Conservation (phyloP, 805 yeast genomes). For the Ogataea wickerhamii region DNA sequence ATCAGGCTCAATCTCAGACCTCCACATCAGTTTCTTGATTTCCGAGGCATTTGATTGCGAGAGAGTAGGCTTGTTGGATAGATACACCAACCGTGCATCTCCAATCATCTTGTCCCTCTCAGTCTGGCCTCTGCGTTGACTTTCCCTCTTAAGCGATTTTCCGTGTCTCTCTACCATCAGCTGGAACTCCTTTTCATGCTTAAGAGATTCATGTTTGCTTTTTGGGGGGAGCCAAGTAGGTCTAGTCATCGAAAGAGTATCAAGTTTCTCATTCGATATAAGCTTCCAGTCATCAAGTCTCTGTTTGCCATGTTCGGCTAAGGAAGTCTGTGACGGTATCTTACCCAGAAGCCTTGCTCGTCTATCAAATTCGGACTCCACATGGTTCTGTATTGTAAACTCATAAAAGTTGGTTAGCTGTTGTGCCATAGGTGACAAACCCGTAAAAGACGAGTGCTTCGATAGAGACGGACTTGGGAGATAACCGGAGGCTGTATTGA, state of each 20-base stretch:
- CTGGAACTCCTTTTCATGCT: slow-evolving; percentile 55
- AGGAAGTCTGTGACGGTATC: slow-evolving; percentile 36
- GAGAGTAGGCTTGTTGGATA: slow-evolving; percentile 24
- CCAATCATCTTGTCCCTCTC: slow-evolving; percentile 30
- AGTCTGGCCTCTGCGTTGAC: slow-evolving; percentile 32
- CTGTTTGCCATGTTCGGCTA: slow-evolving; percentile 31
- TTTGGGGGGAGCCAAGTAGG: slow-evolving; percentile 76
- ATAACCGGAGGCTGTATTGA: slow-evolving; percentile 4
- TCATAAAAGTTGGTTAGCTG: slow-evolving; percentile 41
- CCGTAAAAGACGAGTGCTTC: slow-evolving; percentile 27
- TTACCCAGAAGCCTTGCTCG: slow-evolving; percentile 34
- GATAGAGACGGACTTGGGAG: slow-evolving; percentile 21
- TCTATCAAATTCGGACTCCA: slow-evolving; percentile 35
- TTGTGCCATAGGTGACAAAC: slow-evolving; percentile 35
- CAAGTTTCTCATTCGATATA: slow-evolving; percentile 58
- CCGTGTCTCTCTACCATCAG: slow-evolving; percentile 34
- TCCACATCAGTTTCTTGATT: slow-evolving; percentile 34
- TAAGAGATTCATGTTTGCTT: slow-evolving; percentile 43
- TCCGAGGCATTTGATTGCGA: slow-evolving; percentile 31
- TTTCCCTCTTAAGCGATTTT: slow-evolving; percentile 28
- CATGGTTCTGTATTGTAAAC: slow-evolving; percentile 33
- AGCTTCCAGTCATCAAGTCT: slow-evolving; percentile 57
- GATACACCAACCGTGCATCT: slow-evolving; percentile 31
- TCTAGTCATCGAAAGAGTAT: slow-evolving; percentile 53
- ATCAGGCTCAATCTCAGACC: slow-evolving; percentile 23